phyloP scores from a whole-genome alignment of 495 filamentous ascomycete genomes.

The Thermochaetoides thermophila region DNA sequence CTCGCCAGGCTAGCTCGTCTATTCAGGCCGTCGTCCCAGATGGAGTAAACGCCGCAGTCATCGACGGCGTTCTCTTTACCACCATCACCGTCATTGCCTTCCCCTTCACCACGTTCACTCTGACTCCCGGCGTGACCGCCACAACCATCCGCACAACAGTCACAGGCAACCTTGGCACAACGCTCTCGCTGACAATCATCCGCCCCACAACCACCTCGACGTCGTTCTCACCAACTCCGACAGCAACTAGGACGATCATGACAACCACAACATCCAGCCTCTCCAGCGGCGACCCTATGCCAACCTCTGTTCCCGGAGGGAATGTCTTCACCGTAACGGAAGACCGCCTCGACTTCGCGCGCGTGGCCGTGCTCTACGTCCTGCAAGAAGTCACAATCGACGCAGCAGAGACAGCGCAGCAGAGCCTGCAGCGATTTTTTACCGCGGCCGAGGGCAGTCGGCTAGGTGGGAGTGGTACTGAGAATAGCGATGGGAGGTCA shows the following conservation, averaged over 20 bases:
- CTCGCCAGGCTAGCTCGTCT: too few relatives aligned
- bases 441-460: slow-evolving; percentile 12
- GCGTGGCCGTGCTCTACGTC: slow-evolving; percentile 46
- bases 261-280: slow-evolving; percentile 6
- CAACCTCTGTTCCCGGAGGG: too few relatives aligned
- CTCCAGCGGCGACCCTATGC: not conserved
- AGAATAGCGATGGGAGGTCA: too few relatives aligned
- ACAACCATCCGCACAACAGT: slow-evolving; percentile 2
- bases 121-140: slow-evolving; percentile 7
- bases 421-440: slow-evolving; percentile 39
- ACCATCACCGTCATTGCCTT: slow-evolving; percentile 23
- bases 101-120: slow-evolving; percentile 19
- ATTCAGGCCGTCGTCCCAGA: slow-evolving; percentile 6
- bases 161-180: not conserved
- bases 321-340: slow-evolving; percentile 27
- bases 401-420: slow-evolving; percentile 42
- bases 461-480: not conserved
- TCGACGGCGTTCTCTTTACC: slow-evolving; percentile 18
- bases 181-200: not conserved
- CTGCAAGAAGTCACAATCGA: slow-evolving; percentile 40
- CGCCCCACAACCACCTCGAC: slow-evolving; percentile 9
- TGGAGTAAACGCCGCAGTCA: slow-evolving; percentile 12
- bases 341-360: slow-evolving; percentile 49
- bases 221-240: slow-evolving; percentile 7
- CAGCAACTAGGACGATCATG: slow-evolving; percentile 13